A percentile compares a stretch with the other conserved stretches of the same genome.
These are phyloP conservation scores for Solanum hybrid DNA, from an alignment of 305 asterid species.

Conservation along the genomic window DNA sequence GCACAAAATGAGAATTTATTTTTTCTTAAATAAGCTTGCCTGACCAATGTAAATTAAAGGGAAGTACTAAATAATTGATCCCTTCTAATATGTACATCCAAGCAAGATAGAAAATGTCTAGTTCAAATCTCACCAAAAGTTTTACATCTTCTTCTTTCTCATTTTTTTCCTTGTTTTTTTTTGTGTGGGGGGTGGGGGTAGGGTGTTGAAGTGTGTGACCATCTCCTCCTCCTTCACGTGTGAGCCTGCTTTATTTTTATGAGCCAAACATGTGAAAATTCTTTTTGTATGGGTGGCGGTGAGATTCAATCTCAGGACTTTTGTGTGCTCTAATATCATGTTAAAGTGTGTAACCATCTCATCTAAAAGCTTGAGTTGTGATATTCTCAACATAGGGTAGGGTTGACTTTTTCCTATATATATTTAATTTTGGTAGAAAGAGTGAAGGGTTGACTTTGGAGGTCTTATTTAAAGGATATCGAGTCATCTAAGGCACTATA, in stretches of 20 bases:
- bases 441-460: neutral
- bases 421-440: neutral
- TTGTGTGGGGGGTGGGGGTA: neutral
- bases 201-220: neutral
- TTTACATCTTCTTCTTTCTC: neutral
- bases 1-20: neutral
- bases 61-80: neutral
- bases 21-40: neutral
- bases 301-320: neutral
- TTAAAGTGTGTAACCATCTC: neutral
- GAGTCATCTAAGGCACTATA: neutral
- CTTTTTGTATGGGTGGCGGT: too few relatives aligned
- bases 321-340: neutral
- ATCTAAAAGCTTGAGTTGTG: too few relatives aligned
- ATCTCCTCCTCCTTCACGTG: neutral
- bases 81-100: neutral
- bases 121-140: neutral
- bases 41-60: neutral
- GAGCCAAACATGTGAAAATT: neutral
- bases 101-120: neutral
- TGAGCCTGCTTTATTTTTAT: neutral
- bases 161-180: neutral
- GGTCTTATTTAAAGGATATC: neutral
- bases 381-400: neutral
- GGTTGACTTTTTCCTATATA: neutral